Conservation (phyloP, 495 filamentous ascomycete species). For the Aspergillus saccharolyticus region DNA sequence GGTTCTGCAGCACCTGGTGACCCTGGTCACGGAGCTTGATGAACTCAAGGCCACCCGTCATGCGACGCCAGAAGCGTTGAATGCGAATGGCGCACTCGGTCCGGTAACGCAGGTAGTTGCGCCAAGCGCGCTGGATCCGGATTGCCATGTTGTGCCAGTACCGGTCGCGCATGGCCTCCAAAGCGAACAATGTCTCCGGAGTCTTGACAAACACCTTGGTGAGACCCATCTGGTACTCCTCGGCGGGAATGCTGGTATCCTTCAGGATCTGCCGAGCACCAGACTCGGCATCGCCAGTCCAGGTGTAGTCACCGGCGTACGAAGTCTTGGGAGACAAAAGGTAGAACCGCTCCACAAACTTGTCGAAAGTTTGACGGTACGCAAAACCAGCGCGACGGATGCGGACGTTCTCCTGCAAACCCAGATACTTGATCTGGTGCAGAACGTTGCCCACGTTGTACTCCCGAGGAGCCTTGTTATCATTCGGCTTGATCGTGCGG, state of each 20-base stretch:
- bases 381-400: slow-evolving; percentile 96
- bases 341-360: slow-evolving; percentile 97
- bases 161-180: slow-evolving; percentile 94
- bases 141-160: slow-evolving; percentile 99
- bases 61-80: slow-evolving; percentile 90
- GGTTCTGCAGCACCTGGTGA: slow-evolving; percentile 73
- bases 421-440: slow-evolving; percentile 99
- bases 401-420: slow-evolving; percentile 96
- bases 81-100: slow-evolving; percentile 91
- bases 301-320: slow-evolving; percentile 96
- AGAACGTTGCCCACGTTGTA: slow-evolving; percentile 89
- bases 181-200: slow-evolving; percentile 91
- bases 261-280: slow-evolving; percentile 93
- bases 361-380: slow-evolving; percentile 96
- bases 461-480: slow-evolving; percentile 91
- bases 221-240: slow-evolving; percentile 96
- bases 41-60: slow-evolving; percentile 80
- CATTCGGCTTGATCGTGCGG: slow-evolving; percentile 98
- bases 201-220: slow-evolving; percentile 99
- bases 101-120: slow-evolving; percentile 88
- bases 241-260: slow-evolving; percentile 87
- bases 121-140: slow-evolving; percentile 94
- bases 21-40: slow-evolving; percentile 84
- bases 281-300: slow-evolving; percentile 78
- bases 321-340: slow-evolving; percentile 89